Evolutionary conservation across 768 basidiomycete species (phyloP).

Genomic region (Leccinum ochraceum): DNA sequence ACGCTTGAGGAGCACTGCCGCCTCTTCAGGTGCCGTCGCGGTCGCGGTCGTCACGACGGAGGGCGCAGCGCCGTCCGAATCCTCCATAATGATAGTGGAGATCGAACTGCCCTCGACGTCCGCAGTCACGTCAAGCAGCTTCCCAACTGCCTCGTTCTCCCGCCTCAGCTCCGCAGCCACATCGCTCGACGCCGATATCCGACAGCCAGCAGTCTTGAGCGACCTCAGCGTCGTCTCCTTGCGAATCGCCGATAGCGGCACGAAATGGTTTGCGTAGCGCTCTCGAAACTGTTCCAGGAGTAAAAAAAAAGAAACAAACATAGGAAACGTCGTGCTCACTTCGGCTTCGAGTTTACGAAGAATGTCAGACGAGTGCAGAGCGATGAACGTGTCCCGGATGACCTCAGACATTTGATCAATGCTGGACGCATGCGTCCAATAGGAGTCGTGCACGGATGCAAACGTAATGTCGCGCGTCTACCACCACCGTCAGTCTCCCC

Average conservation of each 20-base stretch:
- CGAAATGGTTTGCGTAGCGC: conserved; percentile 72
- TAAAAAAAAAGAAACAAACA: background rate
- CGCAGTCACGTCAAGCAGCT: conserved; percentile 38
- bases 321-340: conserved; percentile 42
- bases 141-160: conserved; percentile 27
- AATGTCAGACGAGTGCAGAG: conserved; percentile 86
- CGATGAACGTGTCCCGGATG: conserved; percentile 93
- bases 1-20: conserved; percentile 8
- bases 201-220: conserved; percentile 46
- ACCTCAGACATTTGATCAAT: conserved; percentile 87
- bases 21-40: background rate
- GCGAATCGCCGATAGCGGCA: conserved; percentile 56
- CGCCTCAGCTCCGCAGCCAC: conserved; percentile 34
- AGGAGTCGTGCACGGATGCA: conserved; percentile 97
- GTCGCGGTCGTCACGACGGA: background rate
- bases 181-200: conserved; percentile 42
- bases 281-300: conserved; percentile 56
- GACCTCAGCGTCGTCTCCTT: conserved; percentile 38
- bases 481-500: conserved; percentile 9
- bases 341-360: conserved; percentile 71
- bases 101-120: conserved; percentile 39
- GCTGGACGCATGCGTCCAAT: conserved; percentile 93
- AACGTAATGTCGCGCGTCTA: conserved; percentile 79
- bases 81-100: conserved; percentile 22
- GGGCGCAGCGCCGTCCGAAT: background rate